Evolutionary conservation across 306 rosid species (phyloP).

Genomic region (Acacia acuminata): DNA sequence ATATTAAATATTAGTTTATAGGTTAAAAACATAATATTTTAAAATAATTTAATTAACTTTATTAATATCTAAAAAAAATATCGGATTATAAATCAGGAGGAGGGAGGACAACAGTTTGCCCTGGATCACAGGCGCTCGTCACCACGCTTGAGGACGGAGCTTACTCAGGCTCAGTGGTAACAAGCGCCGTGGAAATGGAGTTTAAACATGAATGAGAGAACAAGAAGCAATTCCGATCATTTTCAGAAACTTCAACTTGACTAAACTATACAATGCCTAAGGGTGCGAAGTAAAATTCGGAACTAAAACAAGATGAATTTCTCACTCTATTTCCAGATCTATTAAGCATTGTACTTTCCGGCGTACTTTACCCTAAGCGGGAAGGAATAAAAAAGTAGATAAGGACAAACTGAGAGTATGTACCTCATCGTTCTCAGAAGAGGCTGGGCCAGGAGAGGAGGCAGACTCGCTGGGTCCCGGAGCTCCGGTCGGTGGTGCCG

Average conservation of each 20-base stretch:
- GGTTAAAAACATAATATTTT: too few relatives aligned
- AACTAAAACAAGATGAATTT: background rate
- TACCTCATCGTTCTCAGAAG: conserved; percentile 56
- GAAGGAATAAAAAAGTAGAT: background rate
- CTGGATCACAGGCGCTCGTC: background rate
- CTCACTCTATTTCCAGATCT: background rate
- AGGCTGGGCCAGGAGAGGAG: conserved; percentile 56
- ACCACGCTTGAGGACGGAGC: background rate
- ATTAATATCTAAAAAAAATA: too few relatives aligned
- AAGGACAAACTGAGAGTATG: background rate
- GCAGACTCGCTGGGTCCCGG: conserved; percentile 66
- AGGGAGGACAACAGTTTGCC: background rate
- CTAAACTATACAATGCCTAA: background rate
- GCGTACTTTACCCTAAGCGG: background rate
- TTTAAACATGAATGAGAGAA: background rate
- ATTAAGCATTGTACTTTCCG: background rate
- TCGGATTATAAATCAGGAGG: background rate
- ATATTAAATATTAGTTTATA: too few relatives aligned
- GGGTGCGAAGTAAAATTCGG: background rate
- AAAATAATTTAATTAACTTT: too few relatives aligned
- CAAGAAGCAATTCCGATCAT: background rate
- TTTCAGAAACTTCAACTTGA: background rate
- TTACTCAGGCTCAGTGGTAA: background rate
- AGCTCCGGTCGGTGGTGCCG: conserved; percentile 69
- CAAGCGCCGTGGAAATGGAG: background rate